phyloP scores from a whole-genome alignment of 495 filamentous ascomycete genomes.

The Jackrogersella multiformis region DNA sequence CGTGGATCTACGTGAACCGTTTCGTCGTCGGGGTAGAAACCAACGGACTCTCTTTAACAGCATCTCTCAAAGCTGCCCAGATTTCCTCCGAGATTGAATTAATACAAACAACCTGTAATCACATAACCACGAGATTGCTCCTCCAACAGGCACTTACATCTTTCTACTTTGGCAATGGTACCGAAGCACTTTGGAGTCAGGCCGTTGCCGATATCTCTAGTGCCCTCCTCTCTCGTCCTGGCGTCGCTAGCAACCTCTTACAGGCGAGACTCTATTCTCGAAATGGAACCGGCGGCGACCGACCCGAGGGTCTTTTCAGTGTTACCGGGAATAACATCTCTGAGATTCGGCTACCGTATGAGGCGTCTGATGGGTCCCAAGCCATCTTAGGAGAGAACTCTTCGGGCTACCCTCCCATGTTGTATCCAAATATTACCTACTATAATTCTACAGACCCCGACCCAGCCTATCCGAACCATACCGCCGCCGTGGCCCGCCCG shows the following conservation, averaged over 20 bases:
- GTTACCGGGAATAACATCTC: slow-evolving; percentile 59
- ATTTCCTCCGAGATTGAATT: slow-evolving; percentile 78
- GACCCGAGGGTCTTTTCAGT: slow-evolving; percentile 63
- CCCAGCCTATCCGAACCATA: slow-evolving; percentile 48
- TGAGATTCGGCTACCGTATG: slow-evolving; percentile 66
- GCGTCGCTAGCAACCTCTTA: slow-evolving; percentile 63
- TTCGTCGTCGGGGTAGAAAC: slow-evolving; percentile 72
- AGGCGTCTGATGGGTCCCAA: slow-evolving; percentile 62
- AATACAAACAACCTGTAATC: slow-evolving; percentile 72
- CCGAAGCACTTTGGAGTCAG: slow-evolving; percentile 62
- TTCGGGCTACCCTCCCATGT: slow-evolving; percentile 69
- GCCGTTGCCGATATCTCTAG: slow-evolving; percentile 67
- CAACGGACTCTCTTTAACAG: slow-evolving; percentile 74
- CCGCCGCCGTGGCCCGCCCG: slow-evolving; percentile 50
- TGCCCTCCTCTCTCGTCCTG: slow-evolving; percentile 64
- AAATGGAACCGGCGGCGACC: slow-evolving; percentile 62
- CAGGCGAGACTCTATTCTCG: slow-evolving; percentile 74
- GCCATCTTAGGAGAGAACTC: slow-evolving; percentile 66
- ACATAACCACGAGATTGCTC: slow-evolving; percentile 72
- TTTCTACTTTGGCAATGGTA: slow-evolving; percentile 66
- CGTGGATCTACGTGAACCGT: slow-evolving; percentile 77
- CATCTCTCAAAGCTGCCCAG: slow-evolving; percentile 84
- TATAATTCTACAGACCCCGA: slow-evolving; percentile 51
- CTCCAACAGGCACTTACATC: slow-evolving; percentile 68
- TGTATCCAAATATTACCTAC: slow-evolving; percentile 82